Conservation (phyloP, 2,329 filamentous ascomycete species). For the Cadophora gregata region DNA sequence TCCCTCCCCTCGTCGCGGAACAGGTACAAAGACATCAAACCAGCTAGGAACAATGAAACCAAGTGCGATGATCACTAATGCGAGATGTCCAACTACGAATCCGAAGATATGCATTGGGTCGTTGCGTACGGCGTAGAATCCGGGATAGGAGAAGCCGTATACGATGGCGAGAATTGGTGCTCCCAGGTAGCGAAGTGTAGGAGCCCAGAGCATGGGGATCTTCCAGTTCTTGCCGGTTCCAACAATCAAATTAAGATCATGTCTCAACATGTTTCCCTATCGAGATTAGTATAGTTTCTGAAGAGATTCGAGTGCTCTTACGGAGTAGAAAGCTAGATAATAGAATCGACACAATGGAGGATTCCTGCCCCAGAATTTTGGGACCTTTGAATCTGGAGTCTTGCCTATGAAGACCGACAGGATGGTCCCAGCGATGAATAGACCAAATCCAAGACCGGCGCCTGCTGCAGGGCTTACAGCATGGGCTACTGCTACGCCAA, state of each 20-base stretch:
- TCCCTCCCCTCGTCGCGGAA: slow-evolving; percentile 5
- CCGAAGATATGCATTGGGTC: slow-evolving; percentile 16
- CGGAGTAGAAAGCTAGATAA: slow-evolving; percentile 17
- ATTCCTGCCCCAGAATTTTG: slow-evolving; percentile 1
- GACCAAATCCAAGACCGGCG: slow-evolving; percentile 14
- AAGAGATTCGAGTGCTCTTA: not conserved
- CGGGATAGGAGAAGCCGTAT: slow-evolving; percentile 14
- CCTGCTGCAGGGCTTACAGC: slow-evolving; percentile 15
- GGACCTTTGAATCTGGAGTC: not conserved
- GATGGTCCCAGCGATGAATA: not conserved
- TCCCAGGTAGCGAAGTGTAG: slow-evolving; percentile 1
- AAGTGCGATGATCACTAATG: slow-evolving; percentile 8
- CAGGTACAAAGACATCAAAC: slow-evolving; percentile 14
- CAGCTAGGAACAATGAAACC: slow-evolving; percentile 8
- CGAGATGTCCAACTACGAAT: slow-evolving; percentile 7
- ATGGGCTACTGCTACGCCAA: slow-evolving; percentile 11
- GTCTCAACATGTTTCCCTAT: slow-evolving; percentile 7
- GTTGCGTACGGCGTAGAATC: slow-evolving; percentile 11
- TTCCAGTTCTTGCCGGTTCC: slow-evolving; percentile 14
- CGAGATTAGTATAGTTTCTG: not conserved
- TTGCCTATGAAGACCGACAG: not conserved
- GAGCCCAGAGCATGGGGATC: slow-evolving; percentile 9
- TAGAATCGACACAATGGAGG: not conserved
- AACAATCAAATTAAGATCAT: slow-evolving; percentile 2
- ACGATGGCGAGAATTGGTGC: slow-evolving; percentile 14